Percentiles rank a stretch among this genome's conserved stretches.
Evolutionary conservation across 805 yeast genomes (phyloP).

Genomic region (Barnettozyma wickerhamii): DNA sequence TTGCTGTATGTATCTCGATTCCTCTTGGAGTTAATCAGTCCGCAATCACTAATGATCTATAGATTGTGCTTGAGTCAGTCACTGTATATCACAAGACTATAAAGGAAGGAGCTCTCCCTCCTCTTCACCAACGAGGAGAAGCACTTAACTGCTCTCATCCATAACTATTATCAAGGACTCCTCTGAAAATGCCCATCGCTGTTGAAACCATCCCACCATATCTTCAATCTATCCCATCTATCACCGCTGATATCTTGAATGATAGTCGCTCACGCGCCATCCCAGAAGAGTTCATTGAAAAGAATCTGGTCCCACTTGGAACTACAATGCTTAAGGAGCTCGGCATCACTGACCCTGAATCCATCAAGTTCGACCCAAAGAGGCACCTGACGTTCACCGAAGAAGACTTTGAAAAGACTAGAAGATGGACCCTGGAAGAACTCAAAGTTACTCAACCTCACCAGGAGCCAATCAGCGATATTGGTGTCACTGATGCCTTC

Average conservation of each 20-base stretch:
- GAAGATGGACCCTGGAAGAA: constrained; percentile 42
- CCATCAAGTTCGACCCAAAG: constrained; percentile 32
- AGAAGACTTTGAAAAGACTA: constrained; percentile 33
- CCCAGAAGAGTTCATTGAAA: constrained; percentile 8
- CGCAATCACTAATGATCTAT: not conserved
- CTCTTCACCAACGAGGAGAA: too few species aligned
- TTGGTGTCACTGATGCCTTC: constrained; percentile 58
- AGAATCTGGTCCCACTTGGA: constrained; percentile 5
- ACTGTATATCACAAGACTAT: not conserved
- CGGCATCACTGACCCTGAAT: constrained; percentile 23
- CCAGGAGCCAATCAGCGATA: constrained; percentile 44
- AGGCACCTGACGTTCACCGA: constrained; percentile 35
- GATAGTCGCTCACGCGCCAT: constrained; percentile 1
- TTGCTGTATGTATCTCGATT: not conserved
- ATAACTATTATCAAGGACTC: too few species aligned
- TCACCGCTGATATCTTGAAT: constrained; percentile 10
- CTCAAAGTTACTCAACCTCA: constrained; percentile 36
- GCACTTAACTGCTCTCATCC: too few species aligned
- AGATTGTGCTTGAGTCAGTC: not conserved
- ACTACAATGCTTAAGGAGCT: constrained; percentile 9
- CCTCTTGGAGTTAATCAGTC: constrained; percentile 4
- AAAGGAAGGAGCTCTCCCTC: not conserved
- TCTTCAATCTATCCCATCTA: constrained; percentile 5
- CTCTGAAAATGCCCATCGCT: constrained; percentile 7
- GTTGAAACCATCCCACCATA: constrained; percentile 3